Percentiles rank a stretch among this genome's conserved stretches.
Conservation (phyloP, 177 flowering plant species). For the Telopea speciosissima region DNA sequence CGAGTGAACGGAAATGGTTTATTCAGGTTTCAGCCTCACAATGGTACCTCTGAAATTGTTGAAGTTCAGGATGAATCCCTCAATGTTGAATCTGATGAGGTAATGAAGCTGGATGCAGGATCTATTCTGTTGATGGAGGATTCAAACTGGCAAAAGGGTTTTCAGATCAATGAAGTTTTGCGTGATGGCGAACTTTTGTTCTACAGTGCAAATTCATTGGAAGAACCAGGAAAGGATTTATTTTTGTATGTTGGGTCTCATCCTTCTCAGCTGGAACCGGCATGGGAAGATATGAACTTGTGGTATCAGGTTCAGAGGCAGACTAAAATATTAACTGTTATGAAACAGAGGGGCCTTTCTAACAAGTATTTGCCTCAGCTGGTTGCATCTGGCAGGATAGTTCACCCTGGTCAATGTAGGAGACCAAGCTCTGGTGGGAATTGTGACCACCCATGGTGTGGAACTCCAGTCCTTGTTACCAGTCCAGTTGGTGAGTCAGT, state of each 20-base stretch:
- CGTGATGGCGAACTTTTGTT: conserved; percentile 39
- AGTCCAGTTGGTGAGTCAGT: conserved; percentile 72
- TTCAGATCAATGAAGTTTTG: conserved; percentile 49
- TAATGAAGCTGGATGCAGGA: conserved; percentile 52
- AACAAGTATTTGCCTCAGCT: conserved; percentile 72
- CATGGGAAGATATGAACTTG: conserved; percentile 84
- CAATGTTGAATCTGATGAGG: conserved; percentile 31
- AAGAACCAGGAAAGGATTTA: conserved; percentile 53
- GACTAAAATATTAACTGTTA: conserved; percentile 61
- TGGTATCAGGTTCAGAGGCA: conserved; percentile 98
- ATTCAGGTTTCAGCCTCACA: conserved; percentile 40
- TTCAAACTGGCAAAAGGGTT: conserved; percentile 56
- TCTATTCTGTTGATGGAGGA: conserved; percentile 72
- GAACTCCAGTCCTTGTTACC: conserved; percentile 78
- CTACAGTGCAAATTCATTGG: conserved; percentile 53
- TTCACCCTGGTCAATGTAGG: conserved; percentile 71
- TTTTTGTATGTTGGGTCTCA: conserved; percentile 72
- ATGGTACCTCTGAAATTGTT: conserved; percentile 64
- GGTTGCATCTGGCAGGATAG: conserved; percentile 67
- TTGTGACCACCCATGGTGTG: conserved; percentile 92
- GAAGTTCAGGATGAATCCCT: conserved; percentile 55
- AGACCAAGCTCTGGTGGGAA: conserved; percentile 51
- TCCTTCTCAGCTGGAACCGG: conserved; percentile 82
- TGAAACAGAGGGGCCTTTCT: conserved; percentile 76
- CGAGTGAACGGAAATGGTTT: conserved; percentile 47